phyloP scores from a whole-genome alignment of 805 yeast species.

The Candida ulmi region DNA sequence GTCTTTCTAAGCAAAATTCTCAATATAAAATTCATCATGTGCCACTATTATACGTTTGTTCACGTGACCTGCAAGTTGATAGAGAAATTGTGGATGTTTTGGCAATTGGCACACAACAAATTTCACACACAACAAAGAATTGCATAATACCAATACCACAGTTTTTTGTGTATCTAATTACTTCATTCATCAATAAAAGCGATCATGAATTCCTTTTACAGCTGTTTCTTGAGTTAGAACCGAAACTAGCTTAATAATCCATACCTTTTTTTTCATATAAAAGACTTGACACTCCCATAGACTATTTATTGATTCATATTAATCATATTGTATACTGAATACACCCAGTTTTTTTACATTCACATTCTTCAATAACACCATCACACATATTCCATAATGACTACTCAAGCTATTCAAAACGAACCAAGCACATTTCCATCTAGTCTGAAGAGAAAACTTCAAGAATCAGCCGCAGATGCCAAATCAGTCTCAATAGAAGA shows the following conservation, averaged over 20 bases:
- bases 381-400: neutral
- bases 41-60: neutral
- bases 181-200: constrained; percentile 1
- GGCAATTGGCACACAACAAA: no score
- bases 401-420: no score
- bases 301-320: neutral
- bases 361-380: no score
- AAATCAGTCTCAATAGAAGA: constrained; percentile 7
- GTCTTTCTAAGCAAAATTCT: no score
- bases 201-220: neutral
- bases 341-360: no score
- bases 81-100: neutral
- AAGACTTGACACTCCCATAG: neutral
- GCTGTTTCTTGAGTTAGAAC: no score
- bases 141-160: neutral
- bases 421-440: no score
- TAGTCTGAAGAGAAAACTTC: constrained; percentile 15
- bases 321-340: no score
- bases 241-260: neutral
- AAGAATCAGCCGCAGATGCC: neutral
- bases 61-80: neutral
- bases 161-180: neutral
- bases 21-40: no score
- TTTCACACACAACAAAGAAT: neutral
- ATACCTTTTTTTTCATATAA: neutral